Base-by-base conservation (phyloP, 225 moss, liverwort and hornwort genomes). In the Polytrichum formosum region DNA sequence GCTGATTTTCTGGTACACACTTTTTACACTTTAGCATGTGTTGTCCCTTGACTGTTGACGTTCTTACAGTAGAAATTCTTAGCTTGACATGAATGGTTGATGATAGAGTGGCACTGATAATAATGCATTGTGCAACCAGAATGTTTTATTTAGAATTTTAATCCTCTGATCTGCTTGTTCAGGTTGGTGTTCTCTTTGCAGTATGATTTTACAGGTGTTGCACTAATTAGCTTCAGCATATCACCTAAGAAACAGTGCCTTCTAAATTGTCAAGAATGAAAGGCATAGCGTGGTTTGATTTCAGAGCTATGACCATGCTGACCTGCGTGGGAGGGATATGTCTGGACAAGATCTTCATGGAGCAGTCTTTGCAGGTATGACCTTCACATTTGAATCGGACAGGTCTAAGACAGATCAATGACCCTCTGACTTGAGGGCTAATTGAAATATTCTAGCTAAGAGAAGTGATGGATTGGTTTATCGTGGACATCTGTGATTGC, bases 281-380 rank as follows among this genome's bases (percentile, higher is more conserved):
- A 16, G 2, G 61, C 61, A 21, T 22, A 21, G 61, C 21, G 58
- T 58, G 58, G 7, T n/a, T 58, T 82, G 68, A 20, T 71, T 9
- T n/a, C 86, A 92, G 92, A 92, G 92, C 77, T 92, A 88, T 70
- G 92, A 92, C 69, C 92, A 92, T 72, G 92, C 92, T 68, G 92
- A 92, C 74, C 75, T 92, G 75, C 88, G 92, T 25, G 92, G 92
- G 59, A 80, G 81, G 72, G 69, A 92, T 64, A 76, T 92, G 75
- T 92, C 92, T 65, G 75, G 84, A 70, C 78, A 90, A 79, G 70
- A 92, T 82, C 63, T 92, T 5, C 85, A 58, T 69, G 90, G 92
- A 82, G 90, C 88, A 7, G 90, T 90, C 8, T 88, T 92, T 77
- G 90, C 92, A 85, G 92, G 92, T 88, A 71, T 62, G 74, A 33